Base-by-base conservation (phyloP, 768 basidiomycete species). In the Termitomyces sp. region DNA sequence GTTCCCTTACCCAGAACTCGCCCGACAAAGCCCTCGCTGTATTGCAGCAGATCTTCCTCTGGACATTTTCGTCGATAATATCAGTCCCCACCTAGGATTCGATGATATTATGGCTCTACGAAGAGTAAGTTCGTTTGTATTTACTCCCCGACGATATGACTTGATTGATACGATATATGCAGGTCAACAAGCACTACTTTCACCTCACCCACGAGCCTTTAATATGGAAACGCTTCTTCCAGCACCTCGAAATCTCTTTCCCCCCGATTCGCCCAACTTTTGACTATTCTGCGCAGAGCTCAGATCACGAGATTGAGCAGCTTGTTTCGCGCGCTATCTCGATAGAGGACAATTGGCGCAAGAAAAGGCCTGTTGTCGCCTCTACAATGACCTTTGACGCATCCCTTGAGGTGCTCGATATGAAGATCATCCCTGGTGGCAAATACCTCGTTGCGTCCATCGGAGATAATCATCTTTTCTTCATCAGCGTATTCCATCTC, bases 201-300 rank as follows among this genome's bases (percentile, higher is more conserved):
- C 68, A 83, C 32, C 74, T 89, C 58, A 87, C 86, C 0, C 84
- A 88, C 57, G 81, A 88, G 61, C 80, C 86, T 18, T 70, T 81
- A 47, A 82, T 88, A 42, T 89, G 88, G 88, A 86, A 84, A 67
- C 80, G 80, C 18, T 81, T 86, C 59, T 71, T 89, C 58, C 68
- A 72, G 42, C 67, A 71, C n/a, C 73, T 86, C 60, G 74, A 75
- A 26, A 72, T 84, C n/a, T 83, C 82, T 9, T 69, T 85, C 18
- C 80, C 86, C 6, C 84, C 83, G 4, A 69, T 86, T 5, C 84
- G 85, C 2, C 86, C 86, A 0, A 84, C 83, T 0, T 73, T 60
- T 75, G 77, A 33, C 1, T 45, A 81, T 82, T 63, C 69, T 69
- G 16, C 62, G 69, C 14, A 58, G 66, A 51, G 54, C 65, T 75